Percentiles rank a stretch among this genome's conserved stretches.
Conservation (phyloP, 257 asterid species). For the Scutellaria barbata region DNA sequence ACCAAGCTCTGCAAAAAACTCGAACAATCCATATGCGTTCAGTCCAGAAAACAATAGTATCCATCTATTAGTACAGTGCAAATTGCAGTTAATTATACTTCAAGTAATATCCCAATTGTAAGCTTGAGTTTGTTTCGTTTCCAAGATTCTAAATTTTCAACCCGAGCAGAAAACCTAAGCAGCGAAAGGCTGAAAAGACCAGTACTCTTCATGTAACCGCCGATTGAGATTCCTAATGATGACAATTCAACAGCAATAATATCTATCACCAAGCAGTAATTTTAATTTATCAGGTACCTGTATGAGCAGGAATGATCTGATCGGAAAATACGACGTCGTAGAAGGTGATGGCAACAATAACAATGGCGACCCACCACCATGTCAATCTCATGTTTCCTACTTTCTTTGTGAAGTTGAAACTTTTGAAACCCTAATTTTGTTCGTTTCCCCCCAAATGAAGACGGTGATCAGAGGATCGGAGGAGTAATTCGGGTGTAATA, state of each 20-base stretch:
- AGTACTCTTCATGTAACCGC: neutral
- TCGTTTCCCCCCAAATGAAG: constrained; percentile 37
- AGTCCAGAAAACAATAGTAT: neutral
- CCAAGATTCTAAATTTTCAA: constrained; percentile 9
- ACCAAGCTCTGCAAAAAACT: constrained; percentile 18
- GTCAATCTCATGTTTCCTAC: constrained; percentile 41
- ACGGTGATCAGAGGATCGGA: constrained; percentile 32
- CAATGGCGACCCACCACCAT: constrained; percentile 38
- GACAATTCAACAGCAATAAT: constrained; percentile 21
- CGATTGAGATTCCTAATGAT: constrained; percentile 1
- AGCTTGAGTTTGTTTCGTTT: neutral
- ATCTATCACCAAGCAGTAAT: constrained; percentile 9
- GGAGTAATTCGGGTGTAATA: constrained; percentile 7
- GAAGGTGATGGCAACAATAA: constrained; percentile 29
- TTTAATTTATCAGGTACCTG: constrained; percentile 42
- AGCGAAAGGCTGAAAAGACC: neutral
- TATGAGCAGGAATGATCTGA: constrained; percentile 54
- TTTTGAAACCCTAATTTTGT: constrained; percentile 44
- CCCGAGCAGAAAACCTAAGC: constrained; percentile 13
- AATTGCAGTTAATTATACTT: constrained; percentile 12
- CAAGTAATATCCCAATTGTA: constrained; percentile 4
- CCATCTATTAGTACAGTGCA: neutral
- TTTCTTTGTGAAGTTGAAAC: constrained; percentile 28
- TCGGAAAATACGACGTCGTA: constrained; percentile 44
- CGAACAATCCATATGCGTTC: constrained; percentile 17